Evolutionary conservation across 1,139 yeast species (phyloP).

Genomic region (Meyerozyma carpophila): DNA sequence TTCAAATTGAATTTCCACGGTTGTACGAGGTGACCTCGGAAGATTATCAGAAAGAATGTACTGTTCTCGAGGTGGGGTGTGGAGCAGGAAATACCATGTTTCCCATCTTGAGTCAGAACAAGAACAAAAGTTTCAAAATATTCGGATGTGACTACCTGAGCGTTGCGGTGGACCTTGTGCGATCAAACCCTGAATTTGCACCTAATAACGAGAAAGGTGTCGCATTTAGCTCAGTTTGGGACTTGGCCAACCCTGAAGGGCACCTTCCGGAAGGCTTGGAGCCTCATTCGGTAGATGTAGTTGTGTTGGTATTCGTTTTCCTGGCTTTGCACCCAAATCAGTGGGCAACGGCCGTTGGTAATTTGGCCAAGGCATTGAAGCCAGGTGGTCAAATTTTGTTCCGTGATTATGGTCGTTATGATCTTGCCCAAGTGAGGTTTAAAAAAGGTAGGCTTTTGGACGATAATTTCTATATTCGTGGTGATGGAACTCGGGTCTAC

Average conservation of each 20-base stretch:
- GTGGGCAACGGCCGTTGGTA: slow-evolving; percentile 76
- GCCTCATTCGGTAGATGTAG: slow-evolving; percentile 79
- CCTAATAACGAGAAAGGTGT: slow-evolving; percentile 39
- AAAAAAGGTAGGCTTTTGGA: slow-evolving; percentile 83
- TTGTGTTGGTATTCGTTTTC: slow-evolving; percentile 90
- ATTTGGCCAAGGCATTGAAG: slow-evolving; percentile 66
- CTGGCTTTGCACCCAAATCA: slow-evolving; percentile 90
- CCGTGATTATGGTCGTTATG: slow-evolving; percentile 94
- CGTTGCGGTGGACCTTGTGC: slow-evolving; percentile 84
- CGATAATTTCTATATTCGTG: slow-evolving; percentile 92
- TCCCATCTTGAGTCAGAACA: slow-evolving; percentile 78
- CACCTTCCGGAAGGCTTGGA: slow-evolving; percentile 78
- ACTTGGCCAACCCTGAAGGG: slow-evolving; percentile 74
- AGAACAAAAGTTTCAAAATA: slow-evolving; percentile 68
- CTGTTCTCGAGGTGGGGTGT: slow-evolving; percentile 90
- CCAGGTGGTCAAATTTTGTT: slow-evolving; percentile 91
- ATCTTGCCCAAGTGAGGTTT: slow-evolving; percentile 90
- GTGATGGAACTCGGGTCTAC: slow-evolving; percentile 97
- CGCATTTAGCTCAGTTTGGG: slow-evolving; percentile 93
- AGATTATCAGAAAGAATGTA: slow-evolving; percentile 58
- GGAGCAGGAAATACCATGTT: slow-evolving; percentile 98
- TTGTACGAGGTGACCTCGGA: slow-evolving; percentile 71
- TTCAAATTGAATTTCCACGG: slow-evolving; percentile 87
- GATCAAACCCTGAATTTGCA: slow-evolving; percentile 54
- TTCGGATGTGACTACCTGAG: slow-evolving; percentile 89